Evolutionary conservation across 2,329 filamentous ascomycete genomes (phyloP), one percentile per base, ranked within the genome.

Genomic region (Ascomycota sp.): DNA sequence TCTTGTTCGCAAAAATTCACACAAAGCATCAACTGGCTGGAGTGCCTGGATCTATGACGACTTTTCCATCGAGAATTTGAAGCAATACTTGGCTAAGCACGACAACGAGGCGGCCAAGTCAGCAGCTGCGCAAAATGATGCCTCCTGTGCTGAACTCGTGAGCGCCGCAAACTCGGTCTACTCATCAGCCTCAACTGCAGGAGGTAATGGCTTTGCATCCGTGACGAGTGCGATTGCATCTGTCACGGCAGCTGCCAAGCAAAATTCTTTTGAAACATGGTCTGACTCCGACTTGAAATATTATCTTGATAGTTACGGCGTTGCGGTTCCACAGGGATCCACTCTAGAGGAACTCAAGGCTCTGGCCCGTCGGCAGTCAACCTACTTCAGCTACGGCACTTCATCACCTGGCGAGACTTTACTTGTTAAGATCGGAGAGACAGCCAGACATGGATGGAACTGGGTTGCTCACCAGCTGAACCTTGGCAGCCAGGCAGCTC

Each of bases 31-130:
- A 7, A 61, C 61, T 28, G 71, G 69, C 12, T 80, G 67, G 57
- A 75, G 58, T 34, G 68, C 74, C 3, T 85, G 79, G 77, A 81
- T 73, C 11, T 83, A 82, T 46, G 77, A 85, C 39, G 80, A 81
- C 36, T 72, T 76, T 52, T 77, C 69, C 24, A 61, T 64, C 30
- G 73, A 81, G 3, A 77, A 79, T 43, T 51, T 86, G 28, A 74
- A 71, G 45, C 47, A 55, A 2, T 71, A 70, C 35, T 55, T 75
- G 8, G 42, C 44, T 4, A 55, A 54, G 27, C 59, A 60, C 25
- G 67, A 68, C 19, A 54, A 72, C 36, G 55, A 55, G 6, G 55
- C 63, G 2, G 67, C 66, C 12, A 61, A 69, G 52, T 59, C 75
- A 47, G 61, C 59, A 10, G 63, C 67, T 12, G 60, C 74, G 39